phyloP scores from a whole-genome alignment of 371 early-diverging fungal genomes.

The Mortierella sp. region DNA sequence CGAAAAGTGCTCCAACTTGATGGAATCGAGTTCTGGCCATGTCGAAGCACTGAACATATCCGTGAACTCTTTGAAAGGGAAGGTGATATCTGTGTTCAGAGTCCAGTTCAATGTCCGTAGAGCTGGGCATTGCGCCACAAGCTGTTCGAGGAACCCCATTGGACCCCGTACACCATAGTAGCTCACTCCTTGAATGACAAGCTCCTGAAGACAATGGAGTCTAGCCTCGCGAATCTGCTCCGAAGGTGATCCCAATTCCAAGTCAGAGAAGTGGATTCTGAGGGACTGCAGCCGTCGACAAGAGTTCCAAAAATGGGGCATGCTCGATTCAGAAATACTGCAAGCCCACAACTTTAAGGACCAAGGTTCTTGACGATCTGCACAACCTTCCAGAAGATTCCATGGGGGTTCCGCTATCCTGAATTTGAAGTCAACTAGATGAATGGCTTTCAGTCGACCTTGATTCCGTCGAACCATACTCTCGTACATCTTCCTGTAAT shows the following conservation, averaged over 20 bases:
- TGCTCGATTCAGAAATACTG: conserved; percentile 9
- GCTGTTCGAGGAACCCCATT: conserved; percentile 6
- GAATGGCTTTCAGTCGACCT: not conserved
- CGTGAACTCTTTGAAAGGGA: not conserved
- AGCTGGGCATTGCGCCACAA: conserved; percentile 11
- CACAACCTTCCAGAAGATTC: conserved; percentile 3
- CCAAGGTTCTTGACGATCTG: not conserved
- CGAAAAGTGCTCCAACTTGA: no score
- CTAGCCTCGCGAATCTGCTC: not conserved
- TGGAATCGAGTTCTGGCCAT: conserved; percentile 30
- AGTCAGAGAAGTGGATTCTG: not conserved
- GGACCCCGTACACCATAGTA: not conserved
- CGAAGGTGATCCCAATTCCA: not conserved
- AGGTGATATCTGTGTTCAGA: no score
- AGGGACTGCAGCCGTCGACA: conserved; percentile 13
- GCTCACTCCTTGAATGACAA: not conserved
- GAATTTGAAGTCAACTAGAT: not conserved
- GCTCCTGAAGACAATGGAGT: conserved; percentile 9
- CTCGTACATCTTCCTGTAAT: conserved; percentile 1
- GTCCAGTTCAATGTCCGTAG: conserved; percentile 14
- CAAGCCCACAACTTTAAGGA: conserved; percentile 8
- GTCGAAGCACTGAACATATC: conserved; percentile 2
- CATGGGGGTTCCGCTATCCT: not conserved
- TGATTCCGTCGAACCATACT: not conserved
- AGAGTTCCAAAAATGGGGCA: conserved; percentile 14